A percentile compares a stretch with the other conserved stretches of the same genome.
Conservation (phyloP, 2,329 filamentous ascomycete species). For the Sclerotinia borealis region DNA sequence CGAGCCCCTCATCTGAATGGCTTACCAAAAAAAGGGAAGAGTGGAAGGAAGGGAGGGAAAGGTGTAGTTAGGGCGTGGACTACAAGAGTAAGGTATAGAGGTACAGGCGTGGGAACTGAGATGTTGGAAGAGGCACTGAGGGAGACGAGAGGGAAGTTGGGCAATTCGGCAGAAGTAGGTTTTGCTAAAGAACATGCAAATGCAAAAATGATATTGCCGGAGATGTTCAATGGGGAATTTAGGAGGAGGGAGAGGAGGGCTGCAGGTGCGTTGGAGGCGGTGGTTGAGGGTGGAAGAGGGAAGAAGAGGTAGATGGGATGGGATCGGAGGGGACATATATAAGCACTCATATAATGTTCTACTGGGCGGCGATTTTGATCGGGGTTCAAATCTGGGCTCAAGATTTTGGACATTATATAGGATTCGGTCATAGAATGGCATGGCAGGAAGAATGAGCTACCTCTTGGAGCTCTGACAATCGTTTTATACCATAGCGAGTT, state of each 20-base stretch:
- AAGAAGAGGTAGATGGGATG: slow-evolving; percentile 24
- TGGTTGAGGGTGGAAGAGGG: slow-evolving; percentile 35
- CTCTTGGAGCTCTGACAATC: not conserved
- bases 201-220: slow-evolving; percentile 56
- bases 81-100: slow-evolving; percentile 61
- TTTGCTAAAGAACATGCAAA: slow-evolving; percentile 78
- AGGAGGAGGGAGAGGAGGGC: slow-evolving; percentile 53
- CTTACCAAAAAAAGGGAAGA: slow-evolving; percentile 23
- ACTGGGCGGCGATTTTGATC: not conserved
- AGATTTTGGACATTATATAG: not conserved
- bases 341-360: not conserved
- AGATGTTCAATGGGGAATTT: slow-evolving; percentile 56
- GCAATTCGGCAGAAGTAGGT: slow-evolving; percentile 59
- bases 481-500: not conserved
- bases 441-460: not conserved
- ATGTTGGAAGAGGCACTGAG: slow-evolving; percentile 70
- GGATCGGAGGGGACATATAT: not conserved
- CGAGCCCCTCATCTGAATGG: slow-evolving; percentile 27
- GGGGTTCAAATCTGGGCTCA: not conserved
- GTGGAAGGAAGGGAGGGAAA: slow-evolving; percentile 48
- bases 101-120: slow-evolving; percentile 64
- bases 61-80: slow-evolving; percentile 81
- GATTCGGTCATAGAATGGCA: not conserved
- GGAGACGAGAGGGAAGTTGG: slow-evolving; percentile 61
- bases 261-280: slow-evolving; percentile 44